These are phyloP conservation scores for Botrytis squamosa DNA, from an alignment of 2,329 filamentous ascomycete genomes.

Conservation along the genomic window DNA sequence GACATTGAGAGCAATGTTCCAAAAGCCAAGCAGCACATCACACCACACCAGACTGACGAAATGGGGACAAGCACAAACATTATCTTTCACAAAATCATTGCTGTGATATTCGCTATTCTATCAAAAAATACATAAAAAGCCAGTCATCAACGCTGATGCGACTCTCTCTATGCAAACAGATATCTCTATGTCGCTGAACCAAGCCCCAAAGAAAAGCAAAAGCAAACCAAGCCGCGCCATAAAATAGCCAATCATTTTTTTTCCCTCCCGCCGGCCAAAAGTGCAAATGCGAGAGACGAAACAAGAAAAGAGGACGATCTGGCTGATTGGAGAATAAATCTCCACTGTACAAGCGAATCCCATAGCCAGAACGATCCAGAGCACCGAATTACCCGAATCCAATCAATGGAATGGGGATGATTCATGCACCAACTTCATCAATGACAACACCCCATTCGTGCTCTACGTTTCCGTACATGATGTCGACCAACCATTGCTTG, in stretches of 20 bases:
- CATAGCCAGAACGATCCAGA: not conserved
- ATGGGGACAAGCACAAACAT: not conserved
- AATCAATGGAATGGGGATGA: not conserved
- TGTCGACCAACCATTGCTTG: conserved; percentile 67
- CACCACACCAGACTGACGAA: not conserved
- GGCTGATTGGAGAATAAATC: not conserved
- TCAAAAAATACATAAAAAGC: not conserved
- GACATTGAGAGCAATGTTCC: not conserved
- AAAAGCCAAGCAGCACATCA: not conserved
- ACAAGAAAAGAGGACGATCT: not conserved
- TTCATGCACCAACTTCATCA: conserved; percentile 47
- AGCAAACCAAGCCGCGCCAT: not conserved
- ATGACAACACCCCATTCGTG: conserved; percentile 71
- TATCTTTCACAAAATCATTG: not conserved
- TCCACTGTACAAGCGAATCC: not conserved
- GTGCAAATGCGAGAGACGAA: not conserved
- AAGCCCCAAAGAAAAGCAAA: not conserved
- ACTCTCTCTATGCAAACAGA: conserved; percentile 4
- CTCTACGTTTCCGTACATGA: conserved; percentile 60
- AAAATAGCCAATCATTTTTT: not conserved
- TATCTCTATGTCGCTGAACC: conserved; percentile 6
- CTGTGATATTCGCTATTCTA: conserved; percentile 3
- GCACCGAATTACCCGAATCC: not conserved
- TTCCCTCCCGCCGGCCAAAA: not conserved
- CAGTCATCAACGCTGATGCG: conserved; percentile 2